These are phyloP conservation scores for Aspergillus nanangensis DNA, from an alignment of 495 filamentous ascomycete species.

Conservation along the genomic window DNA sequence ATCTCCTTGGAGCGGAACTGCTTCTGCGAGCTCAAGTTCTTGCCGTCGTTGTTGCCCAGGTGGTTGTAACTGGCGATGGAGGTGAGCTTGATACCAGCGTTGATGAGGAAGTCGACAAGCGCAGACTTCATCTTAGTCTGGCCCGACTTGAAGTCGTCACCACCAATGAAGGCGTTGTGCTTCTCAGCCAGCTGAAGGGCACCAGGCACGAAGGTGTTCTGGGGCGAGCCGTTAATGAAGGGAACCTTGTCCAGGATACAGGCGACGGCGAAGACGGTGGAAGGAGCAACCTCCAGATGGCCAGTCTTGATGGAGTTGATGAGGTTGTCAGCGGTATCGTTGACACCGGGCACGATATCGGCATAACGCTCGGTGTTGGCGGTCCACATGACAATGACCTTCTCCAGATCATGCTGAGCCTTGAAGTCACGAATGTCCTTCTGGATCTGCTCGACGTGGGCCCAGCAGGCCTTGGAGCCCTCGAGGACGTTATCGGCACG, in stretches of 20 bases:
- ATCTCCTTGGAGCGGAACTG: slow-evolving; percentile 99
- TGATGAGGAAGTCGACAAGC: slow-evolving; percentile 97
- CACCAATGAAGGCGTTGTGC: slow-evolving; percentile 86
- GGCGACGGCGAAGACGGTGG: slow-evolving; percentile 92
- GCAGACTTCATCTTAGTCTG: slow-evolving; percentile 99
- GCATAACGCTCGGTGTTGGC: slow-evolving; percentile 98
- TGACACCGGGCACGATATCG: slow-evolving; percentile 81
- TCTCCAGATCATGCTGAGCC: slow-evolving; percentile 77
- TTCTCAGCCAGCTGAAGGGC: slow-evolving; percentile 86
- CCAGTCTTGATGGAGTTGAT: slow-evolving; percentile 79
- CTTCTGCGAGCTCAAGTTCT: slow-evolving; percentile 93
- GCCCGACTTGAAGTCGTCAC: slow-evolving; percentile 99
- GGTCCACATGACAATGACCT: slow-evolving; percentile 97
- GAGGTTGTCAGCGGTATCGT: slow-evolving; percentile 94
- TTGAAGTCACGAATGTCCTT: slow-evolving; percentile 97
- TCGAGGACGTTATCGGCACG: slow-evolving; percentile 88
- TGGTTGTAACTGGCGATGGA: slow-evolving; percentile 99
- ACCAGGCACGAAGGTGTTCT: slow-evolving; percentile 98
- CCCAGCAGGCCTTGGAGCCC: slow-evolving; percentile 76
- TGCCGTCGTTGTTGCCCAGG: slow-evolving; percentile 98
- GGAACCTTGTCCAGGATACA: slow-evolving; percentile 84
- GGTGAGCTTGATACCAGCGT: slow-evolving; percentile 96
- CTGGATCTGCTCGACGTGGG: slow-evolving; percentile 90
- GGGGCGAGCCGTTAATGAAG: slow-evolving; percentile 99
- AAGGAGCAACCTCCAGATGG: slow-evolving; percentile 86